Evolutionary conservation across 148 eudicot genomes (phyloP).

Genomic region (Talinum fruticosum): DNA sequence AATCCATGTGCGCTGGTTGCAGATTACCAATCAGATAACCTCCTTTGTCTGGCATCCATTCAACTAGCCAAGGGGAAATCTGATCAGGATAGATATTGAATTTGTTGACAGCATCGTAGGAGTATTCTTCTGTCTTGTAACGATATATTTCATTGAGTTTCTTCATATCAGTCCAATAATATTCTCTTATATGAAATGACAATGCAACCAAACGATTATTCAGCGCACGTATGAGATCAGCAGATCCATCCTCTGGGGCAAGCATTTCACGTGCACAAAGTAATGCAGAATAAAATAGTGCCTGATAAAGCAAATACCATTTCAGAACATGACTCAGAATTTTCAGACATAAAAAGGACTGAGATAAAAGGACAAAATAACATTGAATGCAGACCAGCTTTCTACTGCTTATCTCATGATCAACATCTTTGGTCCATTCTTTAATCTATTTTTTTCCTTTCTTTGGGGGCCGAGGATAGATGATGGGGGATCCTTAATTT

Average conservation of each 20-base stretch:
- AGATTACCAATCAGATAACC: constrained; percentile 61
- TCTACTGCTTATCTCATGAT: neutral
- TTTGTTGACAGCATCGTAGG: constrained; percentile 60
- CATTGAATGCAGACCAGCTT: neutral
- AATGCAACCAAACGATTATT: constrained; percentile 57
- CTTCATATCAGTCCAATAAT: constrained; percentile 52
- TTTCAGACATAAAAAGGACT: neutral
- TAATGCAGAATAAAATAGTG: constrained; percentile 55
- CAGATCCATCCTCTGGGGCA: constrained; percentile 49
- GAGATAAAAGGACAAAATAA: neutral
- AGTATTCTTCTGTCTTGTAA: constrained; percentile 64
- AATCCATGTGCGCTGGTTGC: constrained; percentile 65
- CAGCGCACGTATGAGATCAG: constrained; percentile 50
- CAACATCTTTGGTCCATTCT: too few species aligned
- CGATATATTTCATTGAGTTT: constrained; percentile 65
- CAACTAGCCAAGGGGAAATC: constrained; percentile 57
- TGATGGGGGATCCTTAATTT: too few species aligned
- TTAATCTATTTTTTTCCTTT: too few species aligned
- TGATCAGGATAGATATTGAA: constrained; percentile 72
- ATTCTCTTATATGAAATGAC: constrained; percentile 59
- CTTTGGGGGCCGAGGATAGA: too few species aligned
- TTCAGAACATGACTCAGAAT: neutral
- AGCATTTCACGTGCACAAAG: constrained; percentile 63
- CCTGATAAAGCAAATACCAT: constrained; percentile 27
- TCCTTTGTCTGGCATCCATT: constrained; percentile 60